Percentiles rank a stretch among this genome's conserved stretches.
Conservation (phyloP, 192 early-diverging fungal species). For the Endogone sp. region DNA sequence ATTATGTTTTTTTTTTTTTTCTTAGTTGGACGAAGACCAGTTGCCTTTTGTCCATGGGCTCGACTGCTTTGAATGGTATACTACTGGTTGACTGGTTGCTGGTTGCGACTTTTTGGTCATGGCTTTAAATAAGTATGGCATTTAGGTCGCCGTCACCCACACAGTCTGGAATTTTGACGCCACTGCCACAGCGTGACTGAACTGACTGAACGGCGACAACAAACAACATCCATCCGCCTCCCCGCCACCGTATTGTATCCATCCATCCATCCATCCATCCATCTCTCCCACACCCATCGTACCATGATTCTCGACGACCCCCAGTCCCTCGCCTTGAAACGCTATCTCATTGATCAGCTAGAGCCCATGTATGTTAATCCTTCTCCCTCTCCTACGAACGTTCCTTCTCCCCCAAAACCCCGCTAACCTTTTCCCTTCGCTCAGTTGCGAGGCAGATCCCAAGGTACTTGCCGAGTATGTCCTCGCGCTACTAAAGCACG, state of each 20-base stretch:
- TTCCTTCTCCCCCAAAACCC: background rate
- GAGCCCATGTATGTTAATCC: slow-evolving; percentile 3
- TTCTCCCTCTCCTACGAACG: background rate
- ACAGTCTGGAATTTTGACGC: too few species aligned
- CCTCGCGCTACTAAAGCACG: slow-evolving; percentile 70
- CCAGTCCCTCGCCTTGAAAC: background rate
- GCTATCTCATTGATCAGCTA: background rate
- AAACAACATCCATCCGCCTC: background rate
- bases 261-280: background rate
- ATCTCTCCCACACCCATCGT: background rate
- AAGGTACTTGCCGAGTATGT: slow-evolving; percentile 77
- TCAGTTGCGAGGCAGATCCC: slow-evolving; percentile 64
- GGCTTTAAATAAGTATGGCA: too few species aligned
- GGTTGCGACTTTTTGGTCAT: too few species aligned
- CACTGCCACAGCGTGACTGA: background rate
- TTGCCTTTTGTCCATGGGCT: too few species aligned
- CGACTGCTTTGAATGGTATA: too few species aligned
- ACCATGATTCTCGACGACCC: background rate
- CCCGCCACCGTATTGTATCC: background rate
- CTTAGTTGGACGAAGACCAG: too few species aligned
- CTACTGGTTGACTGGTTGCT: too few species aligned
- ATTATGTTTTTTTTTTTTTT: too few species aligned
- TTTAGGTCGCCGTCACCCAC: too few species aligned
- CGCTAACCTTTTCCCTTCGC: background rate
- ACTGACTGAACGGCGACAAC: background rate